These are phyloP conservation scores for Pseudopithomyces maydicus DNA, from an alignment of 2,329 filamentous ascomycete species.

Conservation along the genomic window DNA sequence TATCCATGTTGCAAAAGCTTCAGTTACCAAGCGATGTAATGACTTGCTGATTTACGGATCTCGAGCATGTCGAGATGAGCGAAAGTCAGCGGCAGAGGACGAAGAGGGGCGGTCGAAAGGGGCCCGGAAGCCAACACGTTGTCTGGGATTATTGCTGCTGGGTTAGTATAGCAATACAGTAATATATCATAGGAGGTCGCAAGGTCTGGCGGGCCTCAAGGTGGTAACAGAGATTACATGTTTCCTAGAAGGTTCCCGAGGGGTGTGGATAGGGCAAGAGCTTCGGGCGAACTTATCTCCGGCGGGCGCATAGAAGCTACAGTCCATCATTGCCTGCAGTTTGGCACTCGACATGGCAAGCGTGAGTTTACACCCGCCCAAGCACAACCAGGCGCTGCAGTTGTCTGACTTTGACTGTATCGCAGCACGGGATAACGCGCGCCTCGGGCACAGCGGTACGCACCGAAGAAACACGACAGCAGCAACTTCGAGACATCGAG, in stretches of 20 bases:
- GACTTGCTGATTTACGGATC: conserved; percentile 11
- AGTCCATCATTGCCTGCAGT: conserved; percentile 12
- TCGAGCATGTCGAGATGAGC: conserved; percentile 31
- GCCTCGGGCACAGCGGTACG: conserved; percentile 55
- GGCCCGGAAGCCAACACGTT: conserved; percentile 19
- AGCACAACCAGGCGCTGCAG: background rate
- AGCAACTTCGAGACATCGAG: conserved; percentile 76
- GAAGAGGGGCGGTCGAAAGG: conserved; percentile 5
- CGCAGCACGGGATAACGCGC: conserved; percentile 83
- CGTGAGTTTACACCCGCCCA: conserved; percentile 35
- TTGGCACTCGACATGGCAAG: conserved; percentile 43
- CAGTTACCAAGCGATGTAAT: conserved; percentile 14
- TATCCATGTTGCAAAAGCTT: conserved; percentile 25
- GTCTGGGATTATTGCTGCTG: conserved; percentile 33
- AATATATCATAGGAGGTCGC: conserved; percentile 23
- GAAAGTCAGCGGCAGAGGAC: conserved; percentile 18
- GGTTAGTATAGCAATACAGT: conserved; percentile 40
- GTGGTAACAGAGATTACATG: conserved; percentile 7
- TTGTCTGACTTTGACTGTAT: conserved; percentile 28
- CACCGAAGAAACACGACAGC: conserved; percentile 71
- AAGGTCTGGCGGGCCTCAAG: conserved; percentile 9
- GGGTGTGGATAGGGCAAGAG: conserved; percentile 27
- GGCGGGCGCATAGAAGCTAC: conserved; percentile 22
- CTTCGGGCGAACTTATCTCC: conserved; percentile 33
- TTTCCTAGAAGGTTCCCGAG: conserved; percentile 18